Percentiles rank a stretch among this genome's conserved stretches.
Evolutionary conservation across 768 basidiomycete species (phyloP).

Genomic region (Hypsizygus marmoreus): DNA sequence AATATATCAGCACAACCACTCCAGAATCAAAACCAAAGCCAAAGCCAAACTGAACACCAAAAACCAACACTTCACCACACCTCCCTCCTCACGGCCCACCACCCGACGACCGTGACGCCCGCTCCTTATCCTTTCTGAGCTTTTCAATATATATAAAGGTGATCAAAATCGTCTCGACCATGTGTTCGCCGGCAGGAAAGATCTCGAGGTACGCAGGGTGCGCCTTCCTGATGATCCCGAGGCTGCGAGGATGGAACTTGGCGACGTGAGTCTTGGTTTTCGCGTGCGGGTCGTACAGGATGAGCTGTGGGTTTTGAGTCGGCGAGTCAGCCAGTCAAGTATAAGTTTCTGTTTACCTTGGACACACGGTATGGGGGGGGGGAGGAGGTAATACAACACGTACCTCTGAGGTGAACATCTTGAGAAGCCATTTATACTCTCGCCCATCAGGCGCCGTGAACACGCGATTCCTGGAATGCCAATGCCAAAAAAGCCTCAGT

Average conservation of each 20-base stretch:
- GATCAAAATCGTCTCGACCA: slow-evolving; percentile 26
- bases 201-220: slow-evolving; percentile 20
- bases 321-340: too few relatives aligned
- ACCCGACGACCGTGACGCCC: too few relatives aligned
- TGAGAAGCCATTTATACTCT: slow-evolving; percentile 23
- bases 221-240: slow-evolving; percentile 16
- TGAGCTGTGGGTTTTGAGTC: too few relatives aligned
- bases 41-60: too few relatives aligned
- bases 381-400: too few relatives aligned
- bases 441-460: slow-evolving; percentile 21
- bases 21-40: too few relatives aligned
- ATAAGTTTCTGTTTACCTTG: too few relatives aligned
- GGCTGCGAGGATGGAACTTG: slow-evolving; percentile 11
- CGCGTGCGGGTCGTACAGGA: too few relatives aligned
- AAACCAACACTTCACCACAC: too few relatives aligned
- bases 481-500: neutral
- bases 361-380: too few relatives aligned
- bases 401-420: slow-evolving; percentile 7
- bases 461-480: slow-evolving; percentile 16
- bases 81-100: too few relatives aligned
- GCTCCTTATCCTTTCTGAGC: slow-evolving; percentile 25
- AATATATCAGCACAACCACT: too few relatives aligned
- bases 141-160: slow-evolving; percentile 33
- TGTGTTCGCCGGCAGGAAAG: slow-evolving; percentile 20
- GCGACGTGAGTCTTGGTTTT: slow-evolving; percentile 13